phyloP scores from a whole-genome alignment of 768 basidiomycete genomes.

The Leucocoprinus leucothites region DNA sequence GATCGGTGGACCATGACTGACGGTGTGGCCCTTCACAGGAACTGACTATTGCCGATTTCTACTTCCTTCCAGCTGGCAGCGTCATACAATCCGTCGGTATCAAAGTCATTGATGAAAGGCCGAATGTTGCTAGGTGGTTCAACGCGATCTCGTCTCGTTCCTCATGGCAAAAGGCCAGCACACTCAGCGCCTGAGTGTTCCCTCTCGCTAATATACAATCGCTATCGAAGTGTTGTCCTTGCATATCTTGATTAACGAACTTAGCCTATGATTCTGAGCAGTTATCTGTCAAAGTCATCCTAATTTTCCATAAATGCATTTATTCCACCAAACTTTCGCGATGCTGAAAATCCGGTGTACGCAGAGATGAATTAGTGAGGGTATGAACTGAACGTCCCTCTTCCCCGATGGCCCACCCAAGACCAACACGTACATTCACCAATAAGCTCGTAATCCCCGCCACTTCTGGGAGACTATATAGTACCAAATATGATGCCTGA shows the following conservation, averaged over 20 bases:
- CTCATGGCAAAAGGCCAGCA: conserved; percentile 39
- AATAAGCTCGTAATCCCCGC: background rate
- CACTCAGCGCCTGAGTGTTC: too few relatives aligned
- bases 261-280: too few relatives aligned
- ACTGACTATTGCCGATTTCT: conserved; percentile 56
- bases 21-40: conserved; percentile 16
- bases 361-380: too few relatives aligned
- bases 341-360: too few relatives aligned
- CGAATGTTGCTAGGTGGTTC: conserved; percentile 40
- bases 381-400: background rate
- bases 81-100: conserved; percentile 20
- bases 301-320: too few relatives aligned
- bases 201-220: too few relatives aligned
- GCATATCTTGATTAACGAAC: too few relatives aligned
- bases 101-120: conserved; percentile 30
- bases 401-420: conserved; percentile 3
- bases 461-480: background rate
- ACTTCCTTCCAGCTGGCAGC: conserved; percentile 45
- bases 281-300: too few relatives aligned
- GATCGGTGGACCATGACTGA: background rate
- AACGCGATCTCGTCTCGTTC: conserved; percentile 35
- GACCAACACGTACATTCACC: background rate
- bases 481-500: background rate
- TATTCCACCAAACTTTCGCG: too few relatives aligned
- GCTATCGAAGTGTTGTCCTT: too few relatives aligned